These are phyloP conservation scores for Sporothrix humicola DNA, from an alignment of 2,329 filamentous ascomycete species.

Conservation along the genomic window DNA sequence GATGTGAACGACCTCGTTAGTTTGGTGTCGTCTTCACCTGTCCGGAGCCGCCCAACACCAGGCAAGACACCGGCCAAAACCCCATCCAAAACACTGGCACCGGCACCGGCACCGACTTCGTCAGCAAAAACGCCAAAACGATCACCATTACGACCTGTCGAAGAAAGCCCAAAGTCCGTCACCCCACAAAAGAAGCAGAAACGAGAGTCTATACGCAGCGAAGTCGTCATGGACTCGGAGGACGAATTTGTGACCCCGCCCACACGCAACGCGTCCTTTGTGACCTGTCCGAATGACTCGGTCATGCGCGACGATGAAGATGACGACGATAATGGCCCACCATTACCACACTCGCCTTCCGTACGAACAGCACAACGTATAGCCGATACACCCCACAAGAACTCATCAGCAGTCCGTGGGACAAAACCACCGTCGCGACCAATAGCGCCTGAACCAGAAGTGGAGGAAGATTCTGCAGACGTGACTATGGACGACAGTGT, in stretches of 20 bases:
- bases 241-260: slow-evolving; percentile 58
- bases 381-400: slow-evolving; percentile 32
- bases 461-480: slow-evolving; percentile 9
- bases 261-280: slow-evolving; percentile 45
- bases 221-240: slow-evolving; percentile 62
- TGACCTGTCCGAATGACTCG: slow-evolving; percentile 38
- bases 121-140: not conserved
- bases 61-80: slow-evolving; percentile 10
- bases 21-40: slow-evolving; percentile 49
- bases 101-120: not conserved
- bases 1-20: slow-evolving; percentile 57
- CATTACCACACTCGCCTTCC: slow-evolving; percentile 24
- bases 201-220: slow-evolving; percentile 37
- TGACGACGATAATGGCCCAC: slow-evolving; percentile 1
- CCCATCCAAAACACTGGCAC: not conserved
- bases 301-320: slow-evolving; percentile 8
- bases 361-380: slow-evolving; percentile 25
- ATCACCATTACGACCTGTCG: slow-evolving; percentile 1
- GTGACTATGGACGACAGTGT: slow-evolving; percentile 26
- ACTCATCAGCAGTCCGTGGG: not conserved
- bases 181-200: slow-evolving; percentile 35
- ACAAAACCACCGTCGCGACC: slow-evolving; percentile 8
- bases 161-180: not conserved
- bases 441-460: not conserved
- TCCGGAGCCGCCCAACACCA: slow-evolving; percentile 34